Base-by-base conservation (phyloP, 108 stramenopile species). In the Seminavis robusta region DNA sequence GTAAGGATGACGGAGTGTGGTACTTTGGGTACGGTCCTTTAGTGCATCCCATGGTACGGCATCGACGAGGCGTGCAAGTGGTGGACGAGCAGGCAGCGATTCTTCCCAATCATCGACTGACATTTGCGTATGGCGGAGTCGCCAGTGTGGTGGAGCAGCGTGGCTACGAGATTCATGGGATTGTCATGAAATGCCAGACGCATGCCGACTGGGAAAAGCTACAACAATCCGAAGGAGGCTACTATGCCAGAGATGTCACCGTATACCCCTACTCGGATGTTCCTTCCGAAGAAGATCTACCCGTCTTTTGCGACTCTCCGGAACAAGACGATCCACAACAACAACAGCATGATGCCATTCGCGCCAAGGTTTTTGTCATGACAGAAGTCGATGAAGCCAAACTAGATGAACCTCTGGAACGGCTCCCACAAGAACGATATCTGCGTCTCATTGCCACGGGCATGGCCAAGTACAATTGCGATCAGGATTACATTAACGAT, bases 1-100 rank as follows among this genome's bases (percentile, higher is more conserved):
- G n/a, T n/a, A n/a, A n/a, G n/a, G n/a, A n/a, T n/a, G n/a, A n/a
- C n/a, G n/a, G n/a, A n/a, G n/a, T 67, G 9, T 50, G 47, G 17
- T 69, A 54, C 28, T 69, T 69, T 63, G 68, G 53, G 16, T 63
- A 62, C 39, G 68, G 68, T 6, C 61, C 68, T 0, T 63, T 69
- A n/a, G 68, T 69, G 4, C 47, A 69, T 49, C 59, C 59, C 13
- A 33, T 63, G 17, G 68, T 69, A 4, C 44, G 68, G n/a, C 0
- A 30, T 0, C 47, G 68, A 19, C 1, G 68, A 49, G 58, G 58
- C 10, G 43, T 48, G 4, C 11, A 47, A 3, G n/a, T n/a, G n/a
- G n/a, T n/a, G n/a, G n/a, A n/a, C n/a, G n/a, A n/a, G n/a, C n/a
- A n/a, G n/a, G 30, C 60, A 1, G 68, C 68, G 24, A 47, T 69